Evolutionary conservation across 345 rosid species (phyloP).

Genomic region (Mallotus nudiflorus): DNA sequence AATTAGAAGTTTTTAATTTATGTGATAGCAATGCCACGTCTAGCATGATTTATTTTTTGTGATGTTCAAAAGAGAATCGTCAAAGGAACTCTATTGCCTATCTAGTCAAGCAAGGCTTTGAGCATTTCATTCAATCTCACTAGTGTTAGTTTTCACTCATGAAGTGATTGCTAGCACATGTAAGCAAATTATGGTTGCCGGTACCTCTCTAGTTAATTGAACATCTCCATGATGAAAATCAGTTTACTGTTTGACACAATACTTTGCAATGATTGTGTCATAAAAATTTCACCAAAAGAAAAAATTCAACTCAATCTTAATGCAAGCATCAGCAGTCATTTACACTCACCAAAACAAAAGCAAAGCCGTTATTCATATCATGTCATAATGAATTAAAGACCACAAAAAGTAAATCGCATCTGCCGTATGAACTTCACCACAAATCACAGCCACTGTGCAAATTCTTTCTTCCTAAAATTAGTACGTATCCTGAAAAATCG

Average conservation of each 20-base stretch:
- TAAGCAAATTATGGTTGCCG: not conserved
- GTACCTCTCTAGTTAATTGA: not conserved
- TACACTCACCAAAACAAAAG: not conserved
- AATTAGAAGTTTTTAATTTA: not conserved
- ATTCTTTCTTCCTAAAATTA: constrained; percentile 5
- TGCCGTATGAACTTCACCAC: no score
- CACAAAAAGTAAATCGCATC: no score
- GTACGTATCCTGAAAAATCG: not conserved
- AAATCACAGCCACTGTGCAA: not conserved
- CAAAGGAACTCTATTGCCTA: not conserved
- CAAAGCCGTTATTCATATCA: not conserved
- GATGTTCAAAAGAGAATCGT: not conserved
- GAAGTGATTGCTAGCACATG: not conserved
- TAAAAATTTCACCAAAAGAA: not conserved
- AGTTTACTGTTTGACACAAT: not conserved
- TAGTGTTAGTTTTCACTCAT: not conserved
- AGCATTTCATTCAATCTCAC: constrained; percentile 4
- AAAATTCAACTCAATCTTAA: not conserved
- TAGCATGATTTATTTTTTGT: not conserved
- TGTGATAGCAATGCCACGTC: not conserved
- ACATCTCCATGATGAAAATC: not conserved
- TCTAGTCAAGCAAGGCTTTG: not conserved
- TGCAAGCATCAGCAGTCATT: not conserved
- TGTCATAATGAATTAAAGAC: not conserved
- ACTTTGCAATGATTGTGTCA: not conserved